Evolutionary conservation across 2,329 filamentous ascomycete genomes (phyloP), one percentile per base, ranked within the genome.

Genomic region (Pseudomassariella vexata): DNA sequence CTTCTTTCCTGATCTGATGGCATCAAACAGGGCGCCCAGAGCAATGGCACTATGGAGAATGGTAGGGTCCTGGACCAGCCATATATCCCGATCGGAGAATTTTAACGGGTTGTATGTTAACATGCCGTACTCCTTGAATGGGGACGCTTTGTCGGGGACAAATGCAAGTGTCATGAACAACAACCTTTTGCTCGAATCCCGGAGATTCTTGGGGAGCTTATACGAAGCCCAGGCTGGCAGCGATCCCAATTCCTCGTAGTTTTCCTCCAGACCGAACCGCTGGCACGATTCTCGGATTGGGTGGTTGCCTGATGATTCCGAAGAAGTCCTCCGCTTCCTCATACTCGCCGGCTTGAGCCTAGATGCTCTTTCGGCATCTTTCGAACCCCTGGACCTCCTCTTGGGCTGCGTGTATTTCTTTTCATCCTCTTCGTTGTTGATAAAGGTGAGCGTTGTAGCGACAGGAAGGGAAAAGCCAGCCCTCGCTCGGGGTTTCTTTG

Each of bases 181-280:
- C 11, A 38, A 12, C 15, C 32, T 36, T 9, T 31, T 31, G 17
- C 19, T 24, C 4, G 31, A 33, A 10, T 35, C 32, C 6, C 21
- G 19, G 3, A 30, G n/a, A 10, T 28, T 20, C 10, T 21, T 20
- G 1, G 37, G 30, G 5, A 31, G 28, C 5, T 24, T 35, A 21
- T 42, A 42, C 24, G 28, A 32, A 10, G 40, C 32, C 40, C 40
- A 42, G 7, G 40, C 25, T 4, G 40, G 40, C n/a, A 42, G 18
- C 4, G 33, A 18, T 9, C 16, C 25, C 3, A 24, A 15, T 9
- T 19, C 12, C 4, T 11, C 4, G 6, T 17, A 15, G 9, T 7
- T 14, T n/a, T 9, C 21, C 11, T 36, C 32, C 10, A 19, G 14
- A 21, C 16, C 26, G 12, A 4, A 24, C 11, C 11, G 9, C 11